A percentile compares a stretch with the other conserved stretches of the same genome.
Conservation (phyloP, 1,284 basidiomycete genomes). For the Neolentinus lepideus region DNA sequence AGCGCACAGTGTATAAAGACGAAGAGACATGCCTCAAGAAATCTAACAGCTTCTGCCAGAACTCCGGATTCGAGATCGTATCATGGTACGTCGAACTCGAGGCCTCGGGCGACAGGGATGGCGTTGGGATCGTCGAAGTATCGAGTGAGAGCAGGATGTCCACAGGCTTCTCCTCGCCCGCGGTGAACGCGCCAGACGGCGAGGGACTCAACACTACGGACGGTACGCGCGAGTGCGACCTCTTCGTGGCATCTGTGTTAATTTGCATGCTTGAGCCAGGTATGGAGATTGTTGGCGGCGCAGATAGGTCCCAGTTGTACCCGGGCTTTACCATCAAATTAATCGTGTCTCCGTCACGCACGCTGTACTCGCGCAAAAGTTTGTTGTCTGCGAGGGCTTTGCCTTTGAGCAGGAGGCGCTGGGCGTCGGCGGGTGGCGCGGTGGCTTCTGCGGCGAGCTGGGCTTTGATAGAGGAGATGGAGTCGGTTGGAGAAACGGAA, state of each 20-base stretch:
- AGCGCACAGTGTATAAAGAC: not conserved
- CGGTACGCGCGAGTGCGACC: slow-evolving; percentile 54
- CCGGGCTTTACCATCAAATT: slow-evolving; percentile 82
- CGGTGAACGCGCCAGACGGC: slow-evolving; percentile 36
- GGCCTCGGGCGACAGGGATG: slow-evolving; percentile 33
- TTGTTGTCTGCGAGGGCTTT: slow-evolving; percentile 86
- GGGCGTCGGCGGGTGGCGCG: slow-evolving; percentile 66
- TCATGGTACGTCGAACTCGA: slow-evolving; percentile 51
- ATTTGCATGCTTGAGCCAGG: slow-evolving; percentile 14
- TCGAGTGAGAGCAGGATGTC: slow-evolving; percentile 65
- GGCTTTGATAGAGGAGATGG: slow-evolving; percentile 72
- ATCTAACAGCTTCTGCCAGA: slow-evolving; percentile 64
- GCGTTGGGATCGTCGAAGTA: slow-evolving; percentile 35
- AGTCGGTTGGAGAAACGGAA: slow-evolving; percentile 66
- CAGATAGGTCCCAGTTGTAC: slow-evolving; percentile 47
- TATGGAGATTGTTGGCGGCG: slow-evolving; percentile 10
- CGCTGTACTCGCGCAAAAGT: slow-evolving; percentile 81
- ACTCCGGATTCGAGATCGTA: slow-evolving; percentile 62
- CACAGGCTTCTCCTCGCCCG: slow-evolving; percentile 37
- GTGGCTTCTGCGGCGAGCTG: slow-evolving; percentile 56
- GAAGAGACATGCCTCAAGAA: slow-evolving; percentile 52
- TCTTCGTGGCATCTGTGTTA: slow-evolving; percentile 11
- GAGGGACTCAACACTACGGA: slow-evolving; percentile 72
- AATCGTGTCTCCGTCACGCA: slow-evolving; percentile 73
- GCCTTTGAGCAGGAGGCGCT: slow-evolving; percentile 85